These are phyloP conservation scores for Rubia yunnanensis DNA, from an alignment of 257 asterid species.

Conservation along the genomic window DNA sequence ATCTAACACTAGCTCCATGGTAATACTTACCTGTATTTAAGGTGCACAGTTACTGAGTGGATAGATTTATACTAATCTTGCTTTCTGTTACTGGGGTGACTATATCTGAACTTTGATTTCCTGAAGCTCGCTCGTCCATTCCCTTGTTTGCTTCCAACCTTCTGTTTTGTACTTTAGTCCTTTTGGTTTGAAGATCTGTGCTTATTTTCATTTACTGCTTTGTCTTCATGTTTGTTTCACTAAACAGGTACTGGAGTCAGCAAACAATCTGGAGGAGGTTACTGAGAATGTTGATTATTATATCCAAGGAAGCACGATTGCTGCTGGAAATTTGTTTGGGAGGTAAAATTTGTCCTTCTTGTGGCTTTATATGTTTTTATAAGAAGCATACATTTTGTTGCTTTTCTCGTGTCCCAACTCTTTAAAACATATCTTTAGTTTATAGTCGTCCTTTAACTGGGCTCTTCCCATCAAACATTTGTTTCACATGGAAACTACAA, in stretches of 20 bases:
- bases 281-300: constrained; percentile 95
- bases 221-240: constrained; percentile 15
- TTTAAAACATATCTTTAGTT: neutral
- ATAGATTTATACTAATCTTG: neutral
- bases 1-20: neutral
- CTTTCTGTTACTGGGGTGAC: neutral
- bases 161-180: neutral
- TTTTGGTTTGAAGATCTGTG: neutral
- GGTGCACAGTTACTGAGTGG: neutral
- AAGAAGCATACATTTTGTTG: neutral
- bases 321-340: constrained; percentile 98
- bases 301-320: constrained; percentile 87
- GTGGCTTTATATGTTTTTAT: constrained; percentile 4
- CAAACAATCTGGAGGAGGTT: constrained; percentile 94
- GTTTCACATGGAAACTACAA: neutral
- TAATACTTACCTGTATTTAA: neutral
- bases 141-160: neutral
- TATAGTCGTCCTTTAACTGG: neutral
- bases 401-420: neutral
- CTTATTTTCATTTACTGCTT: constrained; percentile 5
- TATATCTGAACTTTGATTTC: neutral
- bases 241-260: constrained; percentile 83
- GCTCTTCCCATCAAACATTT: neutral
- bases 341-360: constrained; percentile 38
- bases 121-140: neutral